Evolutionary conservation across 192 early-diverging fungal genomes (phyloP).

Genomic region (Podila horticola): DNA sequence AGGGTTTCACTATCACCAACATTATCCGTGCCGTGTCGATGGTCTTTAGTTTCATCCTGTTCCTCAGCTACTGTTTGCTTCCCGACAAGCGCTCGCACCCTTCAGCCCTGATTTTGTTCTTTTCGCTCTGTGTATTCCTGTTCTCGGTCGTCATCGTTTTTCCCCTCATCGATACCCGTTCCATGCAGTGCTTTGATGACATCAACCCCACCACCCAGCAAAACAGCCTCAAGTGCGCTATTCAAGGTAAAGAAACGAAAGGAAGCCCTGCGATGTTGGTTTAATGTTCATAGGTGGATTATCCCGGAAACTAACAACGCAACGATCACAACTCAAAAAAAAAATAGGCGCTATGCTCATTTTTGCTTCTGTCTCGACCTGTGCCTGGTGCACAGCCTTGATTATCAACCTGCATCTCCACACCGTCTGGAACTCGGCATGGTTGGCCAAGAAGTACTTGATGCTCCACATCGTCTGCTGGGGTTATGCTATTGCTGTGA

Average conservation of each 20-base stretch:
- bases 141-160: conserved; percentile 60
- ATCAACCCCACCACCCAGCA: conserved; percentile 54
- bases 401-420: conserved; percentile 60
- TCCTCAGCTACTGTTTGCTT: conserved; percentile 56
- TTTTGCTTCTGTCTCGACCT: conserved; percentile 55
- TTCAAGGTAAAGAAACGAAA: conserved; percentile 50
- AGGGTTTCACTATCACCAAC: conserved; percentile 56
- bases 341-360: conserved; percentile 56
- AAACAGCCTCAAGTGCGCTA: conserved; percentile 58
- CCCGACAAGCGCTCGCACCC: conserved; percentile 64
- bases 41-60: conserved; percentile 49
- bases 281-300: background rate
- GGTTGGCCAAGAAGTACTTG: conserved; percentile 53
- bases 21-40: conserved; percentile 57
- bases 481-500: conserved; percentile 56
- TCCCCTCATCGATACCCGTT: conserved; percentile 50
- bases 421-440: conserved; percentile 67
- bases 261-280: background rate
- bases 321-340: too few species aligned
- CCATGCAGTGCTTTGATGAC: conserved; percentile 53
- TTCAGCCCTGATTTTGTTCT: conserved; percentile 58
- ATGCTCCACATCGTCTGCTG: conserved; percentile 57
- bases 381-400: conserved; percentile 59
- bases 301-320: background rate
- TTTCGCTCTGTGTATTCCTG: conserved; percentile 57